phyloP scores from a whole-genome alignment of 345 rosid species.

The Arabis alpina region DNA sequence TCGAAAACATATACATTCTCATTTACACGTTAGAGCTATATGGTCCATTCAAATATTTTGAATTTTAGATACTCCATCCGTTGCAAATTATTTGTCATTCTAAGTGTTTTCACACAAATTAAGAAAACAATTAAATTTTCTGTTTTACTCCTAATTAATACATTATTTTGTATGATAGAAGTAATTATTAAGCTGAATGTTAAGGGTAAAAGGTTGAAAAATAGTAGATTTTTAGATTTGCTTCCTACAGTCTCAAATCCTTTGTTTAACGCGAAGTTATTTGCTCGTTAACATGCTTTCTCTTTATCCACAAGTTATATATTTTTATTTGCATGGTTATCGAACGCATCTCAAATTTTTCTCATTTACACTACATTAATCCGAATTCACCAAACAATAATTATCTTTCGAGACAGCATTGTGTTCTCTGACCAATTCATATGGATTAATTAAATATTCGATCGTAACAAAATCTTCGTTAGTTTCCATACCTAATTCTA shows the following conservation, averaged over 20 bases:
- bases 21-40: background rate
- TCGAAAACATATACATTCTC: background rate
- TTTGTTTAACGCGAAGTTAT: too few relatives aligned
- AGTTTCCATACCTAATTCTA: background rate
- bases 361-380: background rate
- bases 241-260: too few relatives aligned
- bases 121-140: too few relatives aligned
- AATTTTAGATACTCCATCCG: too few relatives aligned
- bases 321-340: background rate
- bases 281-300: background rate
- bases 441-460: background rate
- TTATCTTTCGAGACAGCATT: background rate
- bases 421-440: background rate
- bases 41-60: constrained; percentile 1
- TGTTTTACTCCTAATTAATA: too few relatives aligned
- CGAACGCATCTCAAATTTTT: background rate
- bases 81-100: too few relatives aligned
- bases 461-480: background rate
- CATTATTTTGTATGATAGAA: too few relatives aligned
- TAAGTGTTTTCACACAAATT: too few relatives aligned
- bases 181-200: too few relatives aligned
- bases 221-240: too few relatives aligned
- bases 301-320: background rate
- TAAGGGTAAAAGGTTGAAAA: too few relatives aligned
- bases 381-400: background rate